Base-by-base conservation (phyloP, 1,284 basidiomycete species). In the Grifola frondosa region DNA sequence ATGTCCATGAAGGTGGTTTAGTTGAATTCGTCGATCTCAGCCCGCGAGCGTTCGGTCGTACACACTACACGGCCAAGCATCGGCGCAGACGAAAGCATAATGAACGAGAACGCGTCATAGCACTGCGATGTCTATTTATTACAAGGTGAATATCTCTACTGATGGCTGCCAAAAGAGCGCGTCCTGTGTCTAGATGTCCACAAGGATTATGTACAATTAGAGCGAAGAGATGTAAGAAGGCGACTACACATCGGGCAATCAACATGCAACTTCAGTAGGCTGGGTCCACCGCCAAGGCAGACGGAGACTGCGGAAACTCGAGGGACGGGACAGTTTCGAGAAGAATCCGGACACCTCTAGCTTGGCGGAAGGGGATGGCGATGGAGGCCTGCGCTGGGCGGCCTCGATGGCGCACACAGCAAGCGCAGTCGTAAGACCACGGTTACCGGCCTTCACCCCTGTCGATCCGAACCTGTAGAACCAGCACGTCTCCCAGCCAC, bases 401-500 rank as follows among this genome's bases (percentile, higher is more conserved):
- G 53, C 44, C 37, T 53, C 37, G 23, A 65, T 59, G 1, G 63
- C 63, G 20, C 57, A 55, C 38, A 63, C 51, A 5, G 69, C 69
- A 20, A 72, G 42, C 4, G 67, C 69, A 5, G 70, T 73, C 17
- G 62, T 63, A 16, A 71, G 55, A 4, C 75, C 75, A 19, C 69
- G 66, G 56, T 77, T 77, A 34, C 51, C 51, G 12, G 48, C 47
- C 37, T 60, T 65, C 28, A 74, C 55, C 1, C 69, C 71, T 0
- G 72, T 68, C 1, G 66, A 65, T 3, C 71, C 72, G 43, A 71
- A 75, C 56, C 69, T 74, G 61, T 75, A 78, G 20, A 77, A 62
- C 70, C 71, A 75, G 5, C 75, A 68, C 9, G 63, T 59, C 26
- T 65, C 67, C 74, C 75, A 78, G 4, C 70, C 69, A n/a, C 76